Conservation (phyloP, 257 asterid species). For the Solanum lignicaule region DNA sequence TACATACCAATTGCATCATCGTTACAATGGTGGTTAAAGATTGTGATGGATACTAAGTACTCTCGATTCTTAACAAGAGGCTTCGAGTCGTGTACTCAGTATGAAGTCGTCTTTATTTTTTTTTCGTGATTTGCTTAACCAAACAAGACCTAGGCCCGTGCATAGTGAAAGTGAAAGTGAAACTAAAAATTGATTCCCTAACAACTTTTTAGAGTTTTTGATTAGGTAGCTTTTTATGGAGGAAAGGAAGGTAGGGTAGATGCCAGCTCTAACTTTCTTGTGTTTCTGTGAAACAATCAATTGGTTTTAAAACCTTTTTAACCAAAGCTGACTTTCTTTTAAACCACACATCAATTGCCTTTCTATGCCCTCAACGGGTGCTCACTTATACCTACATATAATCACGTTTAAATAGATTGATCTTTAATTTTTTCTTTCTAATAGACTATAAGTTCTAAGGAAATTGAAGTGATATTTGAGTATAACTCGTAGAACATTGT, state of each 20-base stretch:
- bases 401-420: background rate
- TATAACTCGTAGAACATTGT: background rate
- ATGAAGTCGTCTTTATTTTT: no score
- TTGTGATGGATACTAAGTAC: background rate
- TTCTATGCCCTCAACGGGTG: background rate
- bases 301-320: background rate
- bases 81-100: background rate
- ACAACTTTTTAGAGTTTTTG: background rate
- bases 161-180: slow-evolving; percentile 3
- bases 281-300: background rate
- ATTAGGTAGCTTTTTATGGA: background rate
- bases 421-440: no score
- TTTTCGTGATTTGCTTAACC: background rate
- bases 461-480: background rate
- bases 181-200: background rate
- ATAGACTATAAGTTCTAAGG: background rate
- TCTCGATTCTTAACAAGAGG: background rate
- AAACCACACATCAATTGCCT: background rate
- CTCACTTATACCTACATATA: background rate
- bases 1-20: background rate
- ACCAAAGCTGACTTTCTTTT: background rate
- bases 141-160: background rate
- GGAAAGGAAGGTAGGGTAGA: slow-evolving; percentile 1
- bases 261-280: background rate
- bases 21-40: background rate